A percentile compares a stretch with the other conserved stretches of the same genome.
These are phyloP conservation scores for Nematodospora anomalae DNA, from an alignment of 1,139 yeast species.

Conservation along the genomic window DNA sequence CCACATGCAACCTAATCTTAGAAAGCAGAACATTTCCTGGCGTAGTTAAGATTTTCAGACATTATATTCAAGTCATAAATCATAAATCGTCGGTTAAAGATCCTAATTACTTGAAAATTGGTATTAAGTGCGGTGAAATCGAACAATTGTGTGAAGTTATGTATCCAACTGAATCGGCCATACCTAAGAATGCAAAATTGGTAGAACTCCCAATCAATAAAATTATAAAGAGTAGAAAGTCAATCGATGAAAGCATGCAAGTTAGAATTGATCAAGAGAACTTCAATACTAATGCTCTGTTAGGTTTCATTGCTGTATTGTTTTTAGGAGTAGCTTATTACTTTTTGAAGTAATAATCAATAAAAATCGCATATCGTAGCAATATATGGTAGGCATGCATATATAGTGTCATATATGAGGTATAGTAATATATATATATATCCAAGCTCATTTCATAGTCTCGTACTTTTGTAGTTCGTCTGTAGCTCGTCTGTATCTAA, in stretches of 20 bases:
- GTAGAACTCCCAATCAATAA: slow-evolving; percentile 23
- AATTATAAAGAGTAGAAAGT: slow-evolving; percentile 27
- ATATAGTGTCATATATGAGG: too few species aligned
- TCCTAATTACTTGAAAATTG: slow-evolving; percentile 83
- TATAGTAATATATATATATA: too few species aligned
- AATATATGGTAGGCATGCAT: too few species aligned
- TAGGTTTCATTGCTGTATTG: slow-evolving; percentile 12
- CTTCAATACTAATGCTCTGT: slow-evolving; percentile 23
- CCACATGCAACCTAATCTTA: slow-evolving; percentile 75
- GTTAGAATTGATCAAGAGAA: slow-evolving; percentile 28
- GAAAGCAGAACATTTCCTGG: slow-evolving; percentile 73
- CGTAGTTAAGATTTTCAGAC: slow-evolving; percentile 71
- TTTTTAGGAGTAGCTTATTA: slow-evolving; percentile 7
- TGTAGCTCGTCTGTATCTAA: too few species aligned
- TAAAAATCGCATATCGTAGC: neutral
- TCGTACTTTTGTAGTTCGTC: too few species aligned
- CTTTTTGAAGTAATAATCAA: slow-evolving; percentile 3
- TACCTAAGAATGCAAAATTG: slow-evolving; percentile 31
- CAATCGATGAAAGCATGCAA: slow-evolving; percentile 34
- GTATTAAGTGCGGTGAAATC: slow-evolving; percentile 81
- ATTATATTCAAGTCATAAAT: slow-evolving; percentile 74
- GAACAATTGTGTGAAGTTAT: slow-evolving; percentile 80
- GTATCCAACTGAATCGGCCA: slow-evolving; percentile 49
- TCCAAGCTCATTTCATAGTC: too few species aligned
- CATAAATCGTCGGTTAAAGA: slow-evolving; percentile 75